Base-by-base conservation (phyloP, 331 rosid species). In the Acacia concinna region DNA sequence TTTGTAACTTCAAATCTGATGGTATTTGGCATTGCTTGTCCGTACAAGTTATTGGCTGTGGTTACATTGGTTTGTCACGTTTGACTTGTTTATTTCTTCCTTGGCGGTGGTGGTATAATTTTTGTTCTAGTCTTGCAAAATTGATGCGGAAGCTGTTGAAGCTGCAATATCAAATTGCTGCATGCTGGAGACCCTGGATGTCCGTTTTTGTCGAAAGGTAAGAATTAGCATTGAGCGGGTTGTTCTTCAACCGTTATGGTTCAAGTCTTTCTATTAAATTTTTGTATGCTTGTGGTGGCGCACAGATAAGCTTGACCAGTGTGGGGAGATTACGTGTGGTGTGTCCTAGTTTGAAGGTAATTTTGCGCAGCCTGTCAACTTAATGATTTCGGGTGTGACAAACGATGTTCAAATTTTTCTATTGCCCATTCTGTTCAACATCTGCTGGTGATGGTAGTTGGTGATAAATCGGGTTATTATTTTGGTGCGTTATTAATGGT, bases 151-250 rank as follows among this genome's bases (percentile, higher is more conserved):
- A 76, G 93, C 88, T 4, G 90, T 90, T 60, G 96, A 91, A 75
- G 90, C 89, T 78, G 98, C 98, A n/a, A 85, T 88, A 87, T 84
- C 88, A 25, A 91, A 90, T 68, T 93, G 98, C 79, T 69, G 75
- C 73, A 82, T 86, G 92, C 86, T 93, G 79, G 95, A 93, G 86
- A 93, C 95, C 12, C 91, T 93, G 41, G 98, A 93, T 74, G 90
- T 93, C 64, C 97, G 98, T 78, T 91, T 82, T 72, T 93, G 98
- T 90, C 93, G 84, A 3, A 93, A 90, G 95, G 98, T 91, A 32
- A 40, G n/a, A 30, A 43, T 43, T 13, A 17, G 59, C 57, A 37
- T 28, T 79, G 32, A 70, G 54, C 66, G 1, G 12, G 4, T 54
- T 8, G 25, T 9, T 52, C 37, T 59, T 68, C 47, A 52, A 54